Conservation (phyloP, 73 alveolate species). For the Blepharisma japonicum region DNA sequence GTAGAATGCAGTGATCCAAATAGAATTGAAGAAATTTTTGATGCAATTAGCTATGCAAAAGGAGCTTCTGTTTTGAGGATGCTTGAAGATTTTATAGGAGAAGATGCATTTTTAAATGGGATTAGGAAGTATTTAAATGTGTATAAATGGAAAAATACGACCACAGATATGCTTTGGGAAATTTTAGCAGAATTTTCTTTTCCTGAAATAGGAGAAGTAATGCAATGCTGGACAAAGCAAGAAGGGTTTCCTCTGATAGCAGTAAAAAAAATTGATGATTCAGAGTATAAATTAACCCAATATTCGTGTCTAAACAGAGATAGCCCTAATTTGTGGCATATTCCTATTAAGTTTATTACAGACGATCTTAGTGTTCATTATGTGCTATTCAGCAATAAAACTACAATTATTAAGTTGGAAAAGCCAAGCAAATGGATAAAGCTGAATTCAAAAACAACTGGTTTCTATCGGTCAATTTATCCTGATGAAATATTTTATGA, state of each 20-base stretch:
- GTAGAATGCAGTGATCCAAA: constrained; percentile 74
- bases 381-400: background rate
- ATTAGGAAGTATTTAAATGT: constrained; percentile 73
- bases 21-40: constrained; percentile 83
- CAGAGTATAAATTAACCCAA: background rate
- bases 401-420: background rate
- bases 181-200: constrained; percentile 33
- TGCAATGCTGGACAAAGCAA: constrained; percentile 9
- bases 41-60: constrained; percentile 95
- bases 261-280: background rate
- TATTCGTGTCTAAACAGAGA: background rate
- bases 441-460: background rate
- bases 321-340: background rate
- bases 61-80: constrained; percentile 93
- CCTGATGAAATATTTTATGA: background rate
- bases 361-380: background rate
- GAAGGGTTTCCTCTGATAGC: background rate
- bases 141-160: constrained; percentile 81
- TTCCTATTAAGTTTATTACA: background rate
- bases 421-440: background rate
- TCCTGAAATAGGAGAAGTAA: background rate
- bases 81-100: constrained; percentile 82
- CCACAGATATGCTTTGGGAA: constrained; percentile 65
- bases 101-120: constrained; percentile 74
- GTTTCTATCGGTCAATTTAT: background rate